These are phyloP conservation scores for Volutella citrinella DNA, from an alignment of 2,329 filamentous ascomycete species.

Conservation along the genomic window DNA sequence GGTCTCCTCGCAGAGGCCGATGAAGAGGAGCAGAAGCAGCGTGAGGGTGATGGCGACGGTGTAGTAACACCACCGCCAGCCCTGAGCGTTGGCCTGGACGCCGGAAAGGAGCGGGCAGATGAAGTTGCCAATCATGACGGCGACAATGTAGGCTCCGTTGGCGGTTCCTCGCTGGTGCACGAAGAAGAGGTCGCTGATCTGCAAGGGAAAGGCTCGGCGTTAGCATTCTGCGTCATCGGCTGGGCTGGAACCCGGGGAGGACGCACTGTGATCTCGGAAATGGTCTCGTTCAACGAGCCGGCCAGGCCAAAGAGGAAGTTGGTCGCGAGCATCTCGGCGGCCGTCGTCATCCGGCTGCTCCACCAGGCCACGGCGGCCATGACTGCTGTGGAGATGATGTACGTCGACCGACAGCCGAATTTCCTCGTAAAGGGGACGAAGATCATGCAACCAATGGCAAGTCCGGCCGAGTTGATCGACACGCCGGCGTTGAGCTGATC, in stretches of 20 bases:
- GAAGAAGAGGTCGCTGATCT: slow-evolving; percentile 28
- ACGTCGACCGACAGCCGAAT: slow-evolving; percentile 31
- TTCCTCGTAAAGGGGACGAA: slow-evolving; percentile 34
- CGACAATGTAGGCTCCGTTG: slow-evolving; percentile 24
- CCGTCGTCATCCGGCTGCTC: slow-evolving; percentile 2
- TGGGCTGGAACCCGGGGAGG: not conserved
- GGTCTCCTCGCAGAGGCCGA: slow-evolving; percentile 19
- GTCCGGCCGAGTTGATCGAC: slow-evolving; percentile 28
- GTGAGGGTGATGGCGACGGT: slow-evolving; percentile 13
- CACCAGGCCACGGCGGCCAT: slow-evolving; percentile 13
- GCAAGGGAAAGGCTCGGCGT: not conserved
- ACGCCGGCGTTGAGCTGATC: slow-evolving; percentile 23
- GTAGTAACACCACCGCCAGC: slow-evolving; percentile 15
- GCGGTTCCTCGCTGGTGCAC: slow-evolving; percentile 23
- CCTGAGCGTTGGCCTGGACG: slow-evolving; percentile 8
- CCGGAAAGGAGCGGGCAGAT: slow-evolving; percentile 25
- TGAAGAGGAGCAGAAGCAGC: slow-evolving; percentile 13
- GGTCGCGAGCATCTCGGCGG: not conserved
- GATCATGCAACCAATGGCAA: slow-evolving; percentile 32
- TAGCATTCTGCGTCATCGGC: no score
- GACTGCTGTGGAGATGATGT: slow-evolving; percentile 17
- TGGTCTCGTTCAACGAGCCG: slow-evolving; percentile 33
- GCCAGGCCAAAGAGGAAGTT: slow-evolving; percentile 28
- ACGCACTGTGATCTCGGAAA: slow-evolving; percentile 30
- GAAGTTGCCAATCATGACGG: slow-evolving; percentile 21